Evolutionary conservation across 106 monocot species (phyloP).

Genomic region (Acanthochlamys bracteata): DNA sequence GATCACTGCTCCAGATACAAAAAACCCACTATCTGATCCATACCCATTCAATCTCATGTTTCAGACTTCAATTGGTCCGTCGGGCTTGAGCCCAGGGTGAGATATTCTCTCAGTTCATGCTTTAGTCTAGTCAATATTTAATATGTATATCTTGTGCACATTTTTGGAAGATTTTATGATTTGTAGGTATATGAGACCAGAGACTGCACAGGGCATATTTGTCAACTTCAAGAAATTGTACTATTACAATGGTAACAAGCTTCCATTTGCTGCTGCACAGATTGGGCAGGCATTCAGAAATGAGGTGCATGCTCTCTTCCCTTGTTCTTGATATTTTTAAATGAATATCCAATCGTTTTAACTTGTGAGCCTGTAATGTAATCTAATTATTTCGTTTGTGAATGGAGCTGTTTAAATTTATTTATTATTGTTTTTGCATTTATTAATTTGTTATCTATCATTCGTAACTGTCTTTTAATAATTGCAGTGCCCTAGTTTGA

Average conservation of each 20-base stretch:
- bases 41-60: slow-evolving; percentile 99
- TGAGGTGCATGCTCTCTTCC: slow-evolving; percentile 37
- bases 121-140: background rate
- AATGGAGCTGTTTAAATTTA: background rate
- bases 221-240: slow-evolving; percentile 96
- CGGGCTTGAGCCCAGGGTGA: slow-evolving; percentile 69
- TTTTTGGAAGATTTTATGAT: background rate
- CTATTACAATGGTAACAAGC: slow-evolving; percentile 89
- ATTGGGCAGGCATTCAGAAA: slow-evolving; percentile 95
- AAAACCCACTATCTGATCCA: slow-evolving; percentile 80
- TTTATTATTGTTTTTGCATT: background rate
- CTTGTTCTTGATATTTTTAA: background rate
- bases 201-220: slow-evolving; percentile 95
- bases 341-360: background rate
- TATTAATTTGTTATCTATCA: background rate
- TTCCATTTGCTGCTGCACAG: slow-evolving; percentile 96
- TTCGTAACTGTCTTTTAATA: background rate
- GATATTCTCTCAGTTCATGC: background rate
- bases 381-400: background rate
- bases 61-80: slow-evolving; percentile 87
- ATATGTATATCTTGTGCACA: background rate
- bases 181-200: slow-evolving; percentile 90
- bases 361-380: background rate
- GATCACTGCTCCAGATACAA: slow-evolving; percentile 79
- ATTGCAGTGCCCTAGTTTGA: background rate